Conservation (phyloP, 2,329 filamentous ascomycete genomes). For the Trichoderma simmonsii region DNA sequence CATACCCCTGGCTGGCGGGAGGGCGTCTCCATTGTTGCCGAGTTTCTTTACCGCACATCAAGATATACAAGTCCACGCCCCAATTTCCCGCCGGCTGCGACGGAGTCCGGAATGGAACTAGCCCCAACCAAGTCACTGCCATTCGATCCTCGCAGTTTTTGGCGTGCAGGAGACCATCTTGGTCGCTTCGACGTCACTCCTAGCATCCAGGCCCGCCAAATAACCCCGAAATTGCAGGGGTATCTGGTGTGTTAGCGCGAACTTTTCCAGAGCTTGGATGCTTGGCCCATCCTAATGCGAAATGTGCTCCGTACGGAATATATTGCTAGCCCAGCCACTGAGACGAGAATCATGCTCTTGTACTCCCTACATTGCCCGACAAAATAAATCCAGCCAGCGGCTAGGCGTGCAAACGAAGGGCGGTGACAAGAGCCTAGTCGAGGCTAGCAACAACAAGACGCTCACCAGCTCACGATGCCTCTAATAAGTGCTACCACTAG, state of each 20-base stretch:
- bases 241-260: slow-evolving; percentile 2
- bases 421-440: slow-evolving; percentile 13
- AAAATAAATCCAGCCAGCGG: neutral
- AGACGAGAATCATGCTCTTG: neutral
- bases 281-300: slow-evolving; percentile 14
- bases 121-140: slow-evolving; percentile 9
- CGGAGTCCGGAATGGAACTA: slow-evolving; percentile 15
- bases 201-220: slow-evolving; percentile 6
- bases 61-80: neutral
- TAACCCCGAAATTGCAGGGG: slow-evolving; percentile 18
- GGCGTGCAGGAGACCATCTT: slow-evolving; percentile 15
- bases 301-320: slow-evolving; percentile 9
- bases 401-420: slow-evolving; percentile 1
- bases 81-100: slow-evolving; percentile 10
- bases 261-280: slow-evolving; percentile 12
- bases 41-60: slow-evolving; percentile 6
- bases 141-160: slow-evolving; percentile 15
- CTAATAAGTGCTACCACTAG: neutral
- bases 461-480: neutral
- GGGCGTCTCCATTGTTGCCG: slow-evolving; percentile 15
- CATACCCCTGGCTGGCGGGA: neutral
- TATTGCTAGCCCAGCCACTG: slow-evolving; percentile 1
- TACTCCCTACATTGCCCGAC: slow-evolving; percentile 10
- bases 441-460: neutral
- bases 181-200: slow-evolving; percentile 14